These are phyloP conservation scores for Phytophthora crassamura DNA, from an alignment of 352 stramenopile genomes.

Conservation along the genomic window DNA sequence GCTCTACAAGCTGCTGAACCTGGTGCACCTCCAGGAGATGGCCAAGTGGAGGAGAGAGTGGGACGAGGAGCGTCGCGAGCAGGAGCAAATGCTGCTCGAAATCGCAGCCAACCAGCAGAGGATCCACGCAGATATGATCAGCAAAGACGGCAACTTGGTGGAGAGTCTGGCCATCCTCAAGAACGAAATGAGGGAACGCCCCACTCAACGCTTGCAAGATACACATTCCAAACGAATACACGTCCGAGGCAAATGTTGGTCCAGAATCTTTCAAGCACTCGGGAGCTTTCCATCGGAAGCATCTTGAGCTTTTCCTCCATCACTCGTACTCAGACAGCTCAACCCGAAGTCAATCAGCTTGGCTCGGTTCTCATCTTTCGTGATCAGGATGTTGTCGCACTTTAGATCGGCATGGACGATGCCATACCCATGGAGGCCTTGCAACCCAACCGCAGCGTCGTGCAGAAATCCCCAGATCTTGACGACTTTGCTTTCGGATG, in stretches of 20 bases:
- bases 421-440: constrained; percentile 26
- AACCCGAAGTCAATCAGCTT: too few relatives aligned
- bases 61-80: constrained; percentile 30
- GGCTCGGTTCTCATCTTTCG: too few relatives aligned
- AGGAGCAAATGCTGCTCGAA: constrained; percentile 34
- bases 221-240: constrained; percentile 19
- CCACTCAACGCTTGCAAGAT: constrained; percentile 7
- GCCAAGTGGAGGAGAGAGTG: constrained; percentile 34
- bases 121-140: constrained; percentile 18
- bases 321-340: too few relatives aligned
- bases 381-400: constrained; percentile 16
- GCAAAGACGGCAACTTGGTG: constrained; percentile 28
- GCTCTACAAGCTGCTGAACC: constrained; percentile 27
- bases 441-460: constrained; percentile 30
- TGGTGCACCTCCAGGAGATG: constrained; percentile 34
- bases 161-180: constrained; percentile 34
- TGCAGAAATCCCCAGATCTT: constrained; percentile 25
- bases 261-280: neutral
- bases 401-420: constrained; percentile 31
- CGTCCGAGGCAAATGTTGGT: constrained; percentile 6
- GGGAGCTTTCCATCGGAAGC: constrained; percentile 5
- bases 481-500: too few relatives aligned
- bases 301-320: too few relatives aligned
- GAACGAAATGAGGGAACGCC: constrained; percentile 23
- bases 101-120: constrained; percentile 25